Percentiles rank a stretch among this genome's conserved stretches.
phyloP scores from a whole-genome alignment of 2,329 filamentous ascomycete species.

The Fusarium fracticaudum region DNA sequence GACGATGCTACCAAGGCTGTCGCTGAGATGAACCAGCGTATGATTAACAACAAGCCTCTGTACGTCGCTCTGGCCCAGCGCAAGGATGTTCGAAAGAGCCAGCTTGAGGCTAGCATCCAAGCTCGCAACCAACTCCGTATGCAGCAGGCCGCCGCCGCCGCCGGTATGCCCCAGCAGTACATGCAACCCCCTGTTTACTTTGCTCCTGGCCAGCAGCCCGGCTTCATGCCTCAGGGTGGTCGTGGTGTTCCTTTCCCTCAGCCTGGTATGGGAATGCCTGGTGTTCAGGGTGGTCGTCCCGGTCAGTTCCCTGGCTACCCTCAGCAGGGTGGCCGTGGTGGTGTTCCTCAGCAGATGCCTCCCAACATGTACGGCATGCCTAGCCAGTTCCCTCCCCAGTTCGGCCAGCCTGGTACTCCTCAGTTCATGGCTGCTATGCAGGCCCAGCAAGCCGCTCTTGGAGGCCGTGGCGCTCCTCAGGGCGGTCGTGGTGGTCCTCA shows the following conservation, averaged over 20 bases:
- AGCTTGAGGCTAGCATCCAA: slow-evolving; percentile 99
- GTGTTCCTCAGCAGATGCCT: slow-evolving; percentile 85
- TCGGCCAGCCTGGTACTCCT: slow-evolving; percentile 81
- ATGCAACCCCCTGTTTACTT: slow-evolving; percentile 95
- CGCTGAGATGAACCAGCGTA: slow-evolving; percentile 99
- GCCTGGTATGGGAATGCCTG: slow-evolving; percentile 71
- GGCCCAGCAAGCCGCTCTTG: slow-evolving; percentile 70
- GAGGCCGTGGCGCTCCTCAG: slow-evolving; percentile 71
- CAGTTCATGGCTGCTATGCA: slow-evolving; percentile 86
- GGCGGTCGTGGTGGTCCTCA: slow-evolving; percentile 70
- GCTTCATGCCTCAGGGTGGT: slow-evolving; percentile 71
- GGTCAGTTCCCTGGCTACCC: slow-evolving; percentile 87
- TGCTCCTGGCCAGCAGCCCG: slow-evolving; percentile 80
- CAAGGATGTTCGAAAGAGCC: slow-evolving; percentile 99
- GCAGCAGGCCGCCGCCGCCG: slow-evolving; percentile 94
- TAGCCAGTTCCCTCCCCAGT: slow-evolving; percentile 82
- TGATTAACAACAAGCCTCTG: slow-evolving; percentile 95
- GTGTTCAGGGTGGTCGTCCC: slow-evolving; percentile 82
- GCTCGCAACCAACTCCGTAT: slow-evolving; percentile 98
- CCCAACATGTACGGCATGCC: slow-evolving; percentile 87
- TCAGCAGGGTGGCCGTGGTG: slow-evolving; percentile 89
- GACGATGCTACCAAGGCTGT: slow-evolving; percentile 99
- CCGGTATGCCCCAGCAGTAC: slow-evolving; percentile 86
- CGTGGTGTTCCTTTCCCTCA: slow-evolving; percentile 75
- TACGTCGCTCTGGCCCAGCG: slow-evolving; percentile 98